Evolutionary conservation across 2,329 filamentous ascomycete genomes (phyloP), one percentile per base, ranked within the genome.

Genomic region (Geosmithia putterillii): DNA sequence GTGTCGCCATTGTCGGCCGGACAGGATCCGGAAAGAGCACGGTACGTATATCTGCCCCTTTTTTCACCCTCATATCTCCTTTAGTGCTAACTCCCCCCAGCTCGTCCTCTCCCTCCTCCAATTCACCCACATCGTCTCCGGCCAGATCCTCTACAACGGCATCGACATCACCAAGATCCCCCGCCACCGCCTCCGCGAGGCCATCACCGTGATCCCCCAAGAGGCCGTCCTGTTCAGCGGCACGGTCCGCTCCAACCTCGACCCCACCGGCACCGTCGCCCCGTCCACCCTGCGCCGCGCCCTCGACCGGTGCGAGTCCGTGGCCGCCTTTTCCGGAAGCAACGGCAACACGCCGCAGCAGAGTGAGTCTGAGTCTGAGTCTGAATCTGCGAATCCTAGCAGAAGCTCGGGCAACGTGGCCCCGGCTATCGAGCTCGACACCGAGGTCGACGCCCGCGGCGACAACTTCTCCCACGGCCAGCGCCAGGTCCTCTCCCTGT

Each of bases 1-100:
- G 83, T 42, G 85, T 85, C 1, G 86, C 86, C 0, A 71, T 94
- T 18, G 83, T 89, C 10, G 87, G 87, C 2, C 77, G 86, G 9
- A 94, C 86, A 0, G 81, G 84, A 0, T 87, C 83, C 4, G 87
- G 87, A 3, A 94, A 94, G 60, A 87, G 81, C 42, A 94, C 86
- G 6, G 34, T 36, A 36, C 15, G 34, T 7, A n/a, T 6, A 8
- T 15, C 28, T n/a, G 15, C 34, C 34, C 34, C 34, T 12, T 6
- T 7, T n/a, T 8, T 6, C 7, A 36, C 7, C n/a, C n/a, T n/a
- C n/a, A n/a, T 36, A n/a, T 7, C 7, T 7, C 18, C 7, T 36
- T 36, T 36, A 7, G 34, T n/a, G 34, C 15, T 6, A 7, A 36
- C 7, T 36, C 34, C 7, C 7, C 15, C 18, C 15, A 36, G 67